Percentiles rank a stretch among this genome's conserved stretches.
Evolutionary conservation across 73 alveolate genomes (phyloP).

Genomic region (Paramecium tetraurelia): DNA sequence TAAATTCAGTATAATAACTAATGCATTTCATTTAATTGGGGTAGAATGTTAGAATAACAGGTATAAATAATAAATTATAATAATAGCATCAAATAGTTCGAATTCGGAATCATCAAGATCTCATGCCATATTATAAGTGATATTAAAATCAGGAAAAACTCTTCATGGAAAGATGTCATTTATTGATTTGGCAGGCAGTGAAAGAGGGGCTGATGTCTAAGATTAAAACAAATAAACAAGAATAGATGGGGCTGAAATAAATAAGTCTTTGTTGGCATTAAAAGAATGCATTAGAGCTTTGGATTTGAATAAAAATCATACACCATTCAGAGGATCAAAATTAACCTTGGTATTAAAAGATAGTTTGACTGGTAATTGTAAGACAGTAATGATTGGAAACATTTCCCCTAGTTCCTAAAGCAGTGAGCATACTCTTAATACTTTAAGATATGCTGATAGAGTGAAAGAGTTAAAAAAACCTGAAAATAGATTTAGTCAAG

Average conservation of each 20-base stretch:
- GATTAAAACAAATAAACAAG: constrained; percentile 95
- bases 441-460: constrained; percentile 99
- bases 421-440: constrained; percentile 98
- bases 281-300: constrained; percentile 99
- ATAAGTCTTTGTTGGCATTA: constrained; percentile 98
- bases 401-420: constrained; percentile 96
- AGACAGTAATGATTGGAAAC: constrained; percentile 99
- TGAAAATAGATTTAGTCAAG: not conserved
- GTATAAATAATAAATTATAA: constrained; percentile 30
- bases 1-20: constrained; percentile 68
- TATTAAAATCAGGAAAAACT: constrained; percentile 40
- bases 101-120: constrained; percentile 68
- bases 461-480: constrained; percentile 98
- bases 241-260: constrained; percentile 99
- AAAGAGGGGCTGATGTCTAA: constrained; percentile 99
- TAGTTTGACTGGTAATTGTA: constrained; percentile 98
- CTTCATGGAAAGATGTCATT: constrained; percentile 67
- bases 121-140: constrained; percentile 66
- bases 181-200: constrained; percentile 99
- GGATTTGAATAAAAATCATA: constrained; percentile 95
- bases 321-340: constrained; percentile 99
- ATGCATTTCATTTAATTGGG: constrained; percentile 80
- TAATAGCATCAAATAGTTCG: constrained; percentile 62
- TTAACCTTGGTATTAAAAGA: constrained; percentile 95
- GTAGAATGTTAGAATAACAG: constrained; percentile 74